A percentile compares a stretch with the other conserved stretches of the same genome.
Evolutionary conservation across 2,329 filamentous ascomycete species (phyloP).

Genomic region (Nothophoma quercina): DNA sequence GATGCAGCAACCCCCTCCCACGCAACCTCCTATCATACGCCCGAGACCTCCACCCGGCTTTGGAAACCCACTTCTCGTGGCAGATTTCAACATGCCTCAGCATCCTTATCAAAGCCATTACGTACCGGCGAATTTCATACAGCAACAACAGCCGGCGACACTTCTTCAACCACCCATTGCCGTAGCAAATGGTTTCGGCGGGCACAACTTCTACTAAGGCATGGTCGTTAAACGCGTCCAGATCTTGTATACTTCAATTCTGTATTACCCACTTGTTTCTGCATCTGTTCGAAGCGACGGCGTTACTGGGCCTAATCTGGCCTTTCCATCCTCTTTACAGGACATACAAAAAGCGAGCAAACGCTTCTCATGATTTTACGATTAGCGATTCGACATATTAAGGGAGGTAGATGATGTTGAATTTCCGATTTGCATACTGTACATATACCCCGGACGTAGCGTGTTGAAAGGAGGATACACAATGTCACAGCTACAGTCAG

Average conservation of each 20-base stretch:
- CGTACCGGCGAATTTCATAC: slow-evolving; percentile 70
- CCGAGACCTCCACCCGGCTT: slow-evolving; percentile 58
- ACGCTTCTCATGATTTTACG: slow-evolving; percentile 13
- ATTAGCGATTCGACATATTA: slow-evolving; percentile 1
- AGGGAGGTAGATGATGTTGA: slow-evolving; percentile 3
- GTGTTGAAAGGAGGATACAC: slow-evolving; percentile 5
- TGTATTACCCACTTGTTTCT: slow-evolving; percentile 7
- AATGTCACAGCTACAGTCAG: slow-evolving; percentile 15
- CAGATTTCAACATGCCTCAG: slow-evolving; percentile 78
- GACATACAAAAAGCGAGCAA: slow-evolving; percentile 10
- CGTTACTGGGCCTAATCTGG: not conserved
- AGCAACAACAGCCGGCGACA: slow-evolving; percentile 33
- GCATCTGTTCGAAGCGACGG: slow-evolving; percentile 10
- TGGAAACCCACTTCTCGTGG: slow-evolving; percentile 74
- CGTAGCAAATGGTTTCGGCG: slow-evolving; percentile 30
- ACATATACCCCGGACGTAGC: slow-evolving; percentile 17
- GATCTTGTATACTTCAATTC: slow-evolving; percentile 1
- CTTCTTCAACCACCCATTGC: slow-evolving; percentile 31
- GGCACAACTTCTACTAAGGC: slow-evolving; percentile 29
- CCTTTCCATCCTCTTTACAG: not conserved
- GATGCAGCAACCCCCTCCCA: slow-evolving; percentile 22
- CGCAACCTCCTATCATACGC: slow-evolving; percentile 17
- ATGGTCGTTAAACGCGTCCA: not conserved
- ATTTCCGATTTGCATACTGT: slow-evolving; percentile 7
- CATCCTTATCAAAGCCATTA: slow-evolving; percentile 86